phyloP scores from a whole-genome alignment of 2,329 filamentous ascomycete genomes.

The Ampelomyces quisqualis region DNA sequence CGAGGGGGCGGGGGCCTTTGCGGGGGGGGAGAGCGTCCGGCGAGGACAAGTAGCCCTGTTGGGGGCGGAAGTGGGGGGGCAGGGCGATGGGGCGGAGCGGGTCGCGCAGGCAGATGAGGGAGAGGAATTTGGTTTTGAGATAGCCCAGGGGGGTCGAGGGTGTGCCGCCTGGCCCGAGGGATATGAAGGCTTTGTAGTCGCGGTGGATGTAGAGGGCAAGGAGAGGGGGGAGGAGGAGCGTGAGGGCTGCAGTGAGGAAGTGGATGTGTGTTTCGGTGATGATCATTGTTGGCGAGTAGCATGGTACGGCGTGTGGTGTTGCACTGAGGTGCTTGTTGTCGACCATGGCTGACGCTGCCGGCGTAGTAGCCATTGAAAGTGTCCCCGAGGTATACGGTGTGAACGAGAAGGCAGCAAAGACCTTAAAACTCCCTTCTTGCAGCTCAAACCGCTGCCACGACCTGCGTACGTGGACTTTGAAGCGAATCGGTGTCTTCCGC shows the following conservation, averaged over 20 bases:
- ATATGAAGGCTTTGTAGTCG: slow-evolving; percentile 75
- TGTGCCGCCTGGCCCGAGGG: slow-evolving; percentile 77
- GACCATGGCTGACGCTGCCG: not conserved
- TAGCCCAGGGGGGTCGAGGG: slow-evolving; percentile 74
- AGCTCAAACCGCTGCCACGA: not conserved
- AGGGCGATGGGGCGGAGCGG: slow-evolving; percentile 63
- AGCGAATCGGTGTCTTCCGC: not conserved
- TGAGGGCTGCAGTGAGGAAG: slow-evolving; percentile 20
- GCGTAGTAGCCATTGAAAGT: no score
- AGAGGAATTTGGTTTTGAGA: slow-evolving; percentile 69
- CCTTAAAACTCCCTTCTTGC: not conserved
- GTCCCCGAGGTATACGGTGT: no score
- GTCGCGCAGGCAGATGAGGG: slow-evolving; percentile 69
- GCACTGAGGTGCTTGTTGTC: not conserved
- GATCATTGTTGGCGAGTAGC: slow-evolving; percentile 3
- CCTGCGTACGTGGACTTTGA: not conserved
- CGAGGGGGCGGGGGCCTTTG: slow-evolving; percentile 62
- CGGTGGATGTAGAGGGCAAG: slow-evolving; percentile 55
- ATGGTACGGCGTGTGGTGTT: not conserved
- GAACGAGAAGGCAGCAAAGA: not conserved
- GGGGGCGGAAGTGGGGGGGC: slow-evolving; percentile 55
- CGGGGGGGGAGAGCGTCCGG: slow-evolving; percentile 59
- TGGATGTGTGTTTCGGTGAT: slow-evolving; percentile 11
- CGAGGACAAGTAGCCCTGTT: slow-evolving; percentile 61
- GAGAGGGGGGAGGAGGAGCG: slow-evolving; percentile 29